These are phyloP conservation scores for Agrocybe chaxingu DNA, from an alignment of 768 basidiomycete species.

Conservation along the genomic window DNA sequence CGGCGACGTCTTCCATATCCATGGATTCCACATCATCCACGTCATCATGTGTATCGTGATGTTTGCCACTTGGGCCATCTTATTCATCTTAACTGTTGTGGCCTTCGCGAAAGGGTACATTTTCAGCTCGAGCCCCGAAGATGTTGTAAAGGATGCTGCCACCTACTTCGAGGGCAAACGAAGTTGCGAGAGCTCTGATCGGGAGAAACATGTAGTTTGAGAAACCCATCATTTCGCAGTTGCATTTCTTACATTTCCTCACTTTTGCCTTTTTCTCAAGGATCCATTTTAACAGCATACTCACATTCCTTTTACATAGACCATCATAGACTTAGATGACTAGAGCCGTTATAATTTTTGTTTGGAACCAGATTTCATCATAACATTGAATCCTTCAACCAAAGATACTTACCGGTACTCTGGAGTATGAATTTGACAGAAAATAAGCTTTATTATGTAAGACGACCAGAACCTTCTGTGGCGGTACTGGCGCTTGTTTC, in stretches of 20 bases:
- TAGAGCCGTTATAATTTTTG: too few species aligned
- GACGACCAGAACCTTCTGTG: conserved; percentile 16
- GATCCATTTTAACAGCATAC: too few species aligned
- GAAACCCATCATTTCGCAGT: too few species aligned
- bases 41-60: conserved; percentile 37
- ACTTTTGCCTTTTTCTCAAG: too few species aligned
- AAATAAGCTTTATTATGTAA: conserved; percentile 19
- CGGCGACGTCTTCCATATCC: conserved; percentile 37
- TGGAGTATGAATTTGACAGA: background rate
- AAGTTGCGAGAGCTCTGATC: background rate
- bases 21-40: conserved; percentile 36
- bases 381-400: background rate
- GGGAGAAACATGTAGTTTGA: too few species aligned
- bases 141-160: conserved; percentile 36
- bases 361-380: too few species aligned
- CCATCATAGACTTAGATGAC: too few species aligned
- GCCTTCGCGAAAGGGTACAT: conserved; percentile 43
- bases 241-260: too few species aligned
- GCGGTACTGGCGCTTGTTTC: background rate
- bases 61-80: conserved; percentile 35
- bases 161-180: background rate
- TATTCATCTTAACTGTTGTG: conserved; percentile 36
- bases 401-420: background rate
- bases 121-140: conserved; percentile 37
- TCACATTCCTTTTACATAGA: too few species aligned